Evolutionary conservation across 1,284 basidiomycete genomes (phyloP).

Genomic region (Violaceomyces palustris): DNA sequence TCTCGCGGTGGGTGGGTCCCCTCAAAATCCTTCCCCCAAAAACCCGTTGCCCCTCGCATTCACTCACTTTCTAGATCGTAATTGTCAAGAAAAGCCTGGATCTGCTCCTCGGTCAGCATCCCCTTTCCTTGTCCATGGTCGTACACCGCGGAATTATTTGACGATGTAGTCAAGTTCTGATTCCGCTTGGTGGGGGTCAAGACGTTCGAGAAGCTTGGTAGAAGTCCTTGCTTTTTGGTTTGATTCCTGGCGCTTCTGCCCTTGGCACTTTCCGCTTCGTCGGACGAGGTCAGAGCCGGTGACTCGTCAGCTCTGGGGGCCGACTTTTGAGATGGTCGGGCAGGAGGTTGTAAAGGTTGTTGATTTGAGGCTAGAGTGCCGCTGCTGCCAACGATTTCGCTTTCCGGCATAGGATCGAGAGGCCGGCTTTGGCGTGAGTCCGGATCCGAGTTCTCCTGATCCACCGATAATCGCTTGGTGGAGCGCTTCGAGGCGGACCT

Average conservation of each 20-base stretch:
- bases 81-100: conserved; percentile 22
- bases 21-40: no score
- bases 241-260: neutral
- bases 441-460: no score
- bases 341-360: no score
- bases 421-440: no score
- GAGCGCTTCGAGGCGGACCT: conserved; percentile 6
- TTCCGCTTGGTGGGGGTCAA: no score
- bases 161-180: neutral
- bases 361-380: neutral
- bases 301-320: no score
- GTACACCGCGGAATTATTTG: neutral
- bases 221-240: neutral
- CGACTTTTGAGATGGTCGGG: no score
- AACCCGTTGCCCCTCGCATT: no score
- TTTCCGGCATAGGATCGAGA: neutral
- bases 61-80: conserved; percentile 29
- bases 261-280: conserved; percentile 10
- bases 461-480: neutral
- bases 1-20: no score
- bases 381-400: neutral
- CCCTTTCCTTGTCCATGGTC: conserved; percentile 7
- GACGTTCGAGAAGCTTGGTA: no score
- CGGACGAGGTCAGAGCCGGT: conserved; percentile 6
- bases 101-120: conserved; percentile 28